Evolutionary conservation across 495 filamentous ascomycete species (phyloP).

Genomic region (Penicillium subrubescens): DNA sequence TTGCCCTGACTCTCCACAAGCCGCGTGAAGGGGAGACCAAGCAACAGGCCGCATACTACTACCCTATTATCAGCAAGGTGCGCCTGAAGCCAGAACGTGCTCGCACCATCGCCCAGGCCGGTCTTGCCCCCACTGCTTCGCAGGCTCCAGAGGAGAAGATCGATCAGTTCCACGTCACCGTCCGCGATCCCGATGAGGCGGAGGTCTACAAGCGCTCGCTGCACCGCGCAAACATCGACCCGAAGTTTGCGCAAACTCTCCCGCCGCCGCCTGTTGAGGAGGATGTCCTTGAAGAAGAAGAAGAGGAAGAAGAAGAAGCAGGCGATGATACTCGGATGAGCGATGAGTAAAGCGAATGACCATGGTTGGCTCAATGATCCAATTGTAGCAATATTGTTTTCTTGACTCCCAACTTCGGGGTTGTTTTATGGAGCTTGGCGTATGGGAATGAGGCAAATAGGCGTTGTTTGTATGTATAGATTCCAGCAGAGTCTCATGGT

Average conservation of each 20-base stretch:
- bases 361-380: not conserved
- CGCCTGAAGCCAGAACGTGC: slow-evolving; percentile 60
- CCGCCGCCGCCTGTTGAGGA: slow-evolving; percentile 33
- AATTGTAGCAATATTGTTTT: slow-evolving; percentile 9
- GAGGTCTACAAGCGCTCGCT: slow-evolving; percentile 52
- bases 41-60: slow-evolving; percentile 83
- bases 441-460: slow-evolving; percentile 16
- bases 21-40: slow-evolving; percentile 50
- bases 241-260: slow-evolving; percentile 44
- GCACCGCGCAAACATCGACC: slow-evolving; percentile 47
- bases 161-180: slow-evolving; percentile 56
- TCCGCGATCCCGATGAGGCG: slow-evolving; percentile 55
- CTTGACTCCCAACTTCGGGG: slow-evolving; percentile 18
- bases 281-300: slow-evolving; percentile 17
- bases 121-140: slow-evolving; percentile 40
- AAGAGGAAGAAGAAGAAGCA: slow-evolving; percentile 18
- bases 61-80: slow-evolving; percentile 76
- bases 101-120: slow-evolving; percentile 51
- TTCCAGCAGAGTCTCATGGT: not conserved
- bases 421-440: slow-evolving; percentile 20
- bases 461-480: slow-evolving; percentile 15
- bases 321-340: slow-evolving; percentile 30
- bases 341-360: slow-evolving; percentile 17
- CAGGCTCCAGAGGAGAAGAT: slow-evolving; percentile 49
- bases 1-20: slow-evolving; percentile 65